Evolutionary conservation across 768 basidiomycete genomes (phyloP), one percentile per base, ranked within the genome.

Genomic region (Auricularia auricula-judae): DNA sequence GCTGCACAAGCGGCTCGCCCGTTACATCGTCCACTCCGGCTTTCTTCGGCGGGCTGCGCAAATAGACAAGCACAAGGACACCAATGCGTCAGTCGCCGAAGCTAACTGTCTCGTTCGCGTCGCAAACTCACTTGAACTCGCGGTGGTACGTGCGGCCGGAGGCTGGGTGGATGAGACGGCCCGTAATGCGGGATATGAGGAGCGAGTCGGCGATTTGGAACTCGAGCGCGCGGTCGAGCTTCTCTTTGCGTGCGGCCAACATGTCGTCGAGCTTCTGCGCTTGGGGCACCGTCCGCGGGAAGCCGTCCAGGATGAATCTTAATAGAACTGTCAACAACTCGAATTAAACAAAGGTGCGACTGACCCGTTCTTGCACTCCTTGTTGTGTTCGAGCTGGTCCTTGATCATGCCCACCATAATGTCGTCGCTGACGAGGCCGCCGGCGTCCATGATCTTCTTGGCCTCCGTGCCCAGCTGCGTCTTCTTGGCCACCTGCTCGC

Each of bases 291-390:
- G 96, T 98, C 53, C 97, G 88, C 51, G 97, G 97, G 85, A 99
- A 99, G n/a, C 97, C 97, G 72, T 99, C 97, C 62, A 99, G 82
- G 65, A 99, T 97, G 76, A 99, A 99, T 43, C 96, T 98, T 69
- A 16, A 63, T 44, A 11, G 29, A 36, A 59, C 43, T 10, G 33
- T 5, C 16, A 42, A 34, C 18, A 42, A 7, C 7, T 7, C 12
- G 39, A 42, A 42, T 23, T 36, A 58, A 61, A 21, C 29, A 39
- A 10, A 54, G 42, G 21, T 21, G 1, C 29, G 23, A 77, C 93
- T 75, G 76, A 98, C 96, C 97, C 97, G 68, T 96, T 92, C 81
- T 91, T 88, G 82, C 97, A 99, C 16, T 79, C 81, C 76, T 85
- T 82, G 83, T 99, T 99, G 75, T 86, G 89, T 74, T 93, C 89